Evolutionary conservation across 805 yeast species (phyloP).

Genomic region (Suhomyces sp.): DNA sequence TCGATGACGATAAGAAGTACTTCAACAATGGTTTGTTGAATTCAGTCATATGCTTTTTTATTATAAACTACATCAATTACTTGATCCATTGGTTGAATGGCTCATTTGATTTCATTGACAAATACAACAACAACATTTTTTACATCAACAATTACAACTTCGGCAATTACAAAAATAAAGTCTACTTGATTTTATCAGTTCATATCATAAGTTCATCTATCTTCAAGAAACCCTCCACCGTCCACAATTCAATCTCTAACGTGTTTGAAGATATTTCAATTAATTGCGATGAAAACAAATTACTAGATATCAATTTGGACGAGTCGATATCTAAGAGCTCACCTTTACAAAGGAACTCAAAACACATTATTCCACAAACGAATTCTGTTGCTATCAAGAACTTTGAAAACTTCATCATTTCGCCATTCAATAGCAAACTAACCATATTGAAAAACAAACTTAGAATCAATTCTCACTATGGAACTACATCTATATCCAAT

Average conservation of each 20-base stretch:
- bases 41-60: constrained; percentile 13
- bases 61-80: constrained; percentile 15
- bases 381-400: constrained; percentile 13
- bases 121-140: constrained; percentile 8
- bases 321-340: constrained; percentile 4
- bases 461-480: constrained; percentile 4
- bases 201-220: constrained; percentile 14
- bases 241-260: constrained; percentile 9
- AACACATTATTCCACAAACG: constrained; percentile 2
- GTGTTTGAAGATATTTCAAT: constrained; percentile 11
- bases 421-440: constrained; percentile 11
- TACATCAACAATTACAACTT: constrained; percentile 14
- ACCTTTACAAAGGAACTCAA: neutral
- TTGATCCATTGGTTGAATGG: constrained; percentile 14
- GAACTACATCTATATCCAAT: neutral
- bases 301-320: constrained; percentile 11
- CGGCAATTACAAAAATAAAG: constrained; percentile 7
- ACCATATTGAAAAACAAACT: constrained; percentile 9
- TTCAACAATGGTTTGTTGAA: constrained; percentile 10
- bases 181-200: constrained; percentile 13
- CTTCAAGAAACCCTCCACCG: constrained; percentile 8
- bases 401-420: constrained; percentile 15
- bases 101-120: constrained; percentile 10
- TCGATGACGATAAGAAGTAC: constrained; percentile 9
- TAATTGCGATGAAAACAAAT: constrained; percentile 14